Evolutionary conservation across 805 yeast genomes (phyloP).

Genomic region (Osmozyma mogii): DNA sequence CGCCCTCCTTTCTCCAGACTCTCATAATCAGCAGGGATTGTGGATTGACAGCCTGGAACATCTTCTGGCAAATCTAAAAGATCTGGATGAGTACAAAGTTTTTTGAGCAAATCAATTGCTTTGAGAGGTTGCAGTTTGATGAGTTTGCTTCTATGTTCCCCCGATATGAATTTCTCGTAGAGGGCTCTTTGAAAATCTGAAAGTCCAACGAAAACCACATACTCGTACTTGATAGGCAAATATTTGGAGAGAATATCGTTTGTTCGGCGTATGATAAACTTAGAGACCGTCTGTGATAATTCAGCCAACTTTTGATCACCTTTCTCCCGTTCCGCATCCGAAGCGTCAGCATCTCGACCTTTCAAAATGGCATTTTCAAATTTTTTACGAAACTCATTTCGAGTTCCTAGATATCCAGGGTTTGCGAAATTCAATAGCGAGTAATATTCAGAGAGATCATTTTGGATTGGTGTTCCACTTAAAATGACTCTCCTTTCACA

Average conservation of each 20-base stretch:
- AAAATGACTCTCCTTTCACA: slow-evolving; percentile 85
- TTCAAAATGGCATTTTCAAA: slow-evolving; percentile 73
- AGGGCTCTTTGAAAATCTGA: slow-evolving; percentile 68
- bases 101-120: slow-evolving; percentile 83
- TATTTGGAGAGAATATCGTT: slow-evolving; percentile 92
- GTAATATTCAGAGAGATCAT: slow-evolving; percentile 89
- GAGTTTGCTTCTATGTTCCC: slow-evolving; percentile 66
- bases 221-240: slow-evolving; percentile 92
- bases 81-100: slow-evolving; percentile 92
- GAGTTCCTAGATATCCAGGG: slow-evolving; percentile 85
- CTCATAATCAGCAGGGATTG: slow-evolving; percentile 69
- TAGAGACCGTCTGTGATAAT: slow-evolving; percentile 69
- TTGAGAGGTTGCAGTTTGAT: slow-evolving; percentile 76
- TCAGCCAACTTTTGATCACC: slow-evolving; percentile 68
- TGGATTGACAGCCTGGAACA: slow-evolving; percentile 54
- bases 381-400: slow-evolving; percentile 75
- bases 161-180: slow-evolving; percentile 66
- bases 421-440: slow-evolving; percentile 87
- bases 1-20: slow-evolving; percentile 41
- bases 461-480: slow-evolving; percentile 96
- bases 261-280: slow-evolving; percentile 88
- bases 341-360: slow-evolving; percentile 86
- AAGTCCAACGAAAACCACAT: slow-evolving; percentile 85
- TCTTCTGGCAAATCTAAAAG: slow-evolving; percentile 69
- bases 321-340: slow-evolving; percentile 61